Evolutionary conservation across 2,329 filamentous ascomycete species (phyloP), one percentile per base, ranked within the genome.

Genomic region (Aspergillus neotritici): DNA sequence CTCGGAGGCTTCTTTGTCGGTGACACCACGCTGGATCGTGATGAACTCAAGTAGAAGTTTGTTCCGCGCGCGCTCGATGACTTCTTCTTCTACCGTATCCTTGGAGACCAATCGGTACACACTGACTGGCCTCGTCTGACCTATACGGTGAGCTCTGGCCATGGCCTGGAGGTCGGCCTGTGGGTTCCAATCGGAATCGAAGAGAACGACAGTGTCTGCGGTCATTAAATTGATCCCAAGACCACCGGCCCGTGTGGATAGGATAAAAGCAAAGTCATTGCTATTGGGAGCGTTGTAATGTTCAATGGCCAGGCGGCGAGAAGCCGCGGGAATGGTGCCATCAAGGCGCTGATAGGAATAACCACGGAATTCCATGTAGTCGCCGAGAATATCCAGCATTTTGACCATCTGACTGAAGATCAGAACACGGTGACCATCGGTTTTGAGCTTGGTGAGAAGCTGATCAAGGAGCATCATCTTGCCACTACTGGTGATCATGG

Each of bases 401-500:
- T 88, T 94, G 30, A 98, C 94, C 93, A 98, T 98, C 64, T 98
- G 93, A 64, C 91, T 97, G 74, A 98, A 98, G 52, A 98, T 97
- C 50, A 98, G 72, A 10, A 98, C 94, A 42, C 93, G 87, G 67
- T 98, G 93, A 37, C 87, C 88, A 60, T 98, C 93, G 54, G 84
- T 87, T 65, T 86, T 95, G 53, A 98, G 72, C 68, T 98, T 98
- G 5, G 86, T 85, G 9, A 98, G 77, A n/a, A 98, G 81, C 62
- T 90, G 88, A 57, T 98, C 93, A 6, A 98, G 79, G 37, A 98
- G 76, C 89, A 97, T 97, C 93, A 98, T 96, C 71, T 98, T 98
- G 55, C 94, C 94, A 69, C 93, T 98, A 62, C 89, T 95, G 4
- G 90, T 91, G 60, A 98, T 94, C 48, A 98, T 78, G 14, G 87